These are phyloP conservation scores for Solanum medicagineum DNA, from an alignment of 257 asterid species.

Conservation along the genomic window DNA sequence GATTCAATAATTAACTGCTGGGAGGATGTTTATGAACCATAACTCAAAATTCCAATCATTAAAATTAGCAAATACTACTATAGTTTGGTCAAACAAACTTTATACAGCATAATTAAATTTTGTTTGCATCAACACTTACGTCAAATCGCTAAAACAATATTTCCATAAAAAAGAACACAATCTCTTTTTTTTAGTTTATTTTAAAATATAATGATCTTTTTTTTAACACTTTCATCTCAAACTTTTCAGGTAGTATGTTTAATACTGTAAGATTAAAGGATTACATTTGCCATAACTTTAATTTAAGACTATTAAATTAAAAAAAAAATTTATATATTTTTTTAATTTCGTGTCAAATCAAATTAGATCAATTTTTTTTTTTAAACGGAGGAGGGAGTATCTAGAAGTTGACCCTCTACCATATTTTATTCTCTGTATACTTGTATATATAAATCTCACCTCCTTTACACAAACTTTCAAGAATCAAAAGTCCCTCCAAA, in stretches of 20 bases:
- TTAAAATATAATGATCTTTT: too few species aligned
- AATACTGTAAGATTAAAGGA: too few species aligned
- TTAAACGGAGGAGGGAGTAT: not conserved
- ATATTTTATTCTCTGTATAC: not conserved
- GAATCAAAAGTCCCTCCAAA: conserved; percentile 15
- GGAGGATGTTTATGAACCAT: not conserved
- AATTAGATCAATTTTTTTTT: too few species aligned
- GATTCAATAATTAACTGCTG: not conserved
- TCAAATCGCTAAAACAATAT: conserved; percentile 10
- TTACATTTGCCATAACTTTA: too few species aligned
- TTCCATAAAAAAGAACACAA: too few species aligned
- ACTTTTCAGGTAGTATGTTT: too few species aligned
- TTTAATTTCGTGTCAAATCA: too few species aligned
- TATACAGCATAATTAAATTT: not conserved
- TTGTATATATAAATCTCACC: not conserved
- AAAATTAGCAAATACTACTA: not conserved
- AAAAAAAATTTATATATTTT: too few species aligned
- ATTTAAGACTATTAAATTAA: too few species aligned
- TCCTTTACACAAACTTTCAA: not conserved
- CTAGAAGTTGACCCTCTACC: not conserved
- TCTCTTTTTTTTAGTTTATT: too few species aligned
- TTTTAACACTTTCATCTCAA: too few species aligned
- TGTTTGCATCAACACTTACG: conserved; percentile 27
- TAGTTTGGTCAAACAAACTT: not conserved
- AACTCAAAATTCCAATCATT: not conserved